phyloP scores from a whole-genome alignment of 2,329 filamentous ascomycete species.

The Simplicillium aogashimaense region DNA sequence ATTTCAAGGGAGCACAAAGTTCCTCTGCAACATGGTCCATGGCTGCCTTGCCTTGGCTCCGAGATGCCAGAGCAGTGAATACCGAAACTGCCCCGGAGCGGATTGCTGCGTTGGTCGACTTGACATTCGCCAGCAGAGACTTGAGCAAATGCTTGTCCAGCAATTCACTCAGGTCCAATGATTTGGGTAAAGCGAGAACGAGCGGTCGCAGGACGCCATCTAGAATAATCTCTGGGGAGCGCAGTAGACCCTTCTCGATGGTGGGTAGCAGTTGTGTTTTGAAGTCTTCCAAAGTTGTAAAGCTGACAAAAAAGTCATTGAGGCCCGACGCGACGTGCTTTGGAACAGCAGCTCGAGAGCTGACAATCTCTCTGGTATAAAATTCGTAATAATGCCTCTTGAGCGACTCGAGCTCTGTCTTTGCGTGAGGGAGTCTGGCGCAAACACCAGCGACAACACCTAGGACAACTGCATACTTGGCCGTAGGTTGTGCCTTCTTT shows the following conservation, averaged over 20 bases:
- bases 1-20: slow-evolving; percentile 68
- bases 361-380: slow-evolving; percentile 76
- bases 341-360: slow-evolving; percentile 63
- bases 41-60: slow-evolving; percentile 44
- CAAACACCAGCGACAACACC: slow-evolving; percentile 84
- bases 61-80: slow-evolving; percentile 59
- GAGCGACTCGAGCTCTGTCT: slow-evolving; percentile 47
- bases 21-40: slow-evolving; percentile 67
- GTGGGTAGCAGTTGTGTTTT: slow-evolving; percentile 67
- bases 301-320: slow-evolving; percentile 72
- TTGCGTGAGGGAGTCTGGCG: slow-evolving; percentile 56
- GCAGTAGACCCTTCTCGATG: slow-evolving; percentile 78
- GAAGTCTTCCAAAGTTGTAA: slow-evolving; percentile 64
- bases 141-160: slow-evolving; percentile 69
- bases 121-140: slow-evolving; percentile 79
- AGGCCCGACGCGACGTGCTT: slow-evolving; percentile 63
- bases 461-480: slow-evolving; percentile 67
- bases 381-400: slow-evolving; percentile 72
- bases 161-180: slow-evolving; percentile 68
- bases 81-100: slow-evolving; percentile 65
- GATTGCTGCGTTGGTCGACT: slow-evolving; percentile 75
- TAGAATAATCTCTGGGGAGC: slow-evolving; percentile 83
- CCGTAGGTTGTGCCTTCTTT: slow-evolving; percentile 53
- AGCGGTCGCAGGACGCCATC: slow-evolving; percentile 69
- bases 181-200: slow-evolving; percentile 55